Base-by-base conservation (phyloP, 805 yeast species). In the Ascoidea asiatica region DNA sequence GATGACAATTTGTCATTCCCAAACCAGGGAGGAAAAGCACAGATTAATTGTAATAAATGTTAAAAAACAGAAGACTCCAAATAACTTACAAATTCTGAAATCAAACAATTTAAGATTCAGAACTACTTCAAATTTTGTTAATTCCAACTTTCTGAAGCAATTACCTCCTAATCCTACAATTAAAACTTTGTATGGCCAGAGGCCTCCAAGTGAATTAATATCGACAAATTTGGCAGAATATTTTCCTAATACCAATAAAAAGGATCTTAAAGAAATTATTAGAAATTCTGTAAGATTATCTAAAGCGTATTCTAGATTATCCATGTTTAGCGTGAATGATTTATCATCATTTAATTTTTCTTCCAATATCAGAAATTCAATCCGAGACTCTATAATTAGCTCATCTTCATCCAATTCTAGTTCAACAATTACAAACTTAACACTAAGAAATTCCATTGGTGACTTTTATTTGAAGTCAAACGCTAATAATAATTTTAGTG, bases 141-240 rank as follows among this genome's bases (percentile, higher is more conserved):
- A 29, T 29, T n/a, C n/a, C n/a, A n/a, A n/a, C n/a, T n/a, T n/a
- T n/a, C n/a, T n/a, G n/a, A n/a, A n/a, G n/a, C n/a, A n/a, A n/a
- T n/a, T n/a, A n/a, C n/a, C n/a, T n/a, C n/a, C n/a, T n/a, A 2
- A 29, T 15, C 35, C 35, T 29, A 29, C 49, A 8, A 36, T 47
- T 23, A 47, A 50, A 38, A 54, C 62, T 1, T 58, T 84, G 47
- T 80, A 81, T 60, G 94, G 94, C 20, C 95, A 86, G 59, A 70
- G 98, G 55, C 98, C 98, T 5, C 89, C 97, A 1, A 80, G 92
- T 48, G 95, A 87, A 56, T 73, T 89, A 53, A 92, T 90, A 48
- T 85, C 97, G 1, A 79, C 89, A 2, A 87, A 90, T 56, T 65
- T 90, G 50, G 81, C 88, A 1, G 95, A 89, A 50, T 90, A 85